Percentiles rank a stretch among this genome's conserved stretches.
phyloP scores from a whole-genome alignment of 805 yeast genomes.

The Vanderwaltozyma polyspora region DNA sequence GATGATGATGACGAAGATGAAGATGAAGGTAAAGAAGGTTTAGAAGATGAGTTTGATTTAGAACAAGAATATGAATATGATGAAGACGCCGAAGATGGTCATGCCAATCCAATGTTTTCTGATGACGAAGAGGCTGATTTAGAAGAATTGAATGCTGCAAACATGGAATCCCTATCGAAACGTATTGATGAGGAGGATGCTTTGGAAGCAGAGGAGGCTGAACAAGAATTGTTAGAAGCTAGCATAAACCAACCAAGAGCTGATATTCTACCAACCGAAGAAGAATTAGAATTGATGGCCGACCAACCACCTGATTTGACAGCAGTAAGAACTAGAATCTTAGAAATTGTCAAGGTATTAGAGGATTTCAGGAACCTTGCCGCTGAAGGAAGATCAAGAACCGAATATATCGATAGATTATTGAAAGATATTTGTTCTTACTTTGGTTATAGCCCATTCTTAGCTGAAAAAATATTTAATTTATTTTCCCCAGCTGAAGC shows the following conservation, averaged over 20 bases:
- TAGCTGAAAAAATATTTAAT: slow-evolving; percentile 89
- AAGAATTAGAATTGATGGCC: slow-evolving; percentile 47
- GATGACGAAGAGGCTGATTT: slow-evolving; percentile 62
- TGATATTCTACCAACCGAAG: slow-evolving; percentile 58
- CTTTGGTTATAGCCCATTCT: slow-evolving; percentile 83
- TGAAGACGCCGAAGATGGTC: slow-evolving; percentile 26
- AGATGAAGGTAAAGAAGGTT: slow-evolving; percentile 19
- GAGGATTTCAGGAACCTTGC: slow-evolving; percentile 77
- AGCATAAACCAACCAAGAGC: slow-evolving; percentile 62
- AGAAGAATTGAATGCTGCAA: slow-evolving; percentile 64
- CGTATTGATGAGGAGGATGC: slow-evolving; percentile 50
- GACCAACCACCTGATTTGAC: slow-evolving; percentile 64
- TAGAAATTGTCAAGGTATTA: slow-evolving; percentile 86
- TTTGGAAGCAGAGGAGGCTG: slow-evolving; percentile 52
- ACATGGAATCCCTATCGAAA: slow-evolving; percentile 70
- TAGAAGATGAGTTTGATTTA: slow-evolving; percentile 44
- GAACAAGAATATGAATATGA: slow-evolving; percentile 41
- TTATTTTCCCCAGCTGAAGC: slow-evolving; percentile 93
- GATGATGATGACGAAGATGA: slow-evolving; percentile 41
- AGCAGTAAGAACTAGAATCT: slow-evolving; percentile 81
- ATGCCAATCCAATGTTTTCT: slow-evolving; percentile 63
- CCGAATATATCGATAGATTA: slow-evolving; percentile 69
- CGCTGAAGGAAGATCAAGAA: slow-evolving; percentile 78
- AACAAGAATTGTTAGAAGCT: slow-evolving; percentile 48
- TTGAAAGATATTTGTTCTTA: slow-evolving; percentile 81